These are phyloP conservation scores for Ascocoryne sarcoides DNA, from an alignment of 2,329 filamentous ascomycete genomes.

Conservation along the genomic window DNA sequence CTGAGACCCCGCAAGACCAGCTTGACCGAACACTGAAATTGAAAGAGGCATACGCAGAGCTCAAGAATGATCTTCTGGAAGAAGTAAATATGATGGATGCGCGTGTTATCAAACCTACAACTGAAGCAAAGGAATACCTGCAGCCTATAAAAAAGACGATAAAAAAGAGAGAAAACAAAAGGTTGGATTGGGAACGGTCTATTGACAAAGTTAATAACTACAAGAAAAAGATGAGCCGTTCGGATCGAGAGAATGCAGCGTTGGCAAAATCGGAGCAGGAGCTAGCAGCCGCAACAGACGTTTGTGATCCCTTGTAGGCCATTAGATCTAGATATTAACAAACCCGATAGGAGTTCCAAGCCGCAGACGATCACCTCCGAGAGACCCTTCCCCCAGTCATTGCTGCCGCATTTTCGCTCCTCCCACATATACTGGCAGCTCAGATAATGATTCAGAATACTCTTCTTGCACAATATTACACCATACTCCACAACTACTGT, in stretches of 20 bases:
- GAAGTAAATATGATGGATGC: constrained; percentile 64
- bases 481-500: constrained; percentile 64
- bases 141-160: constrained; percentile 72
- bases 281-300: constrained; percentile 54
- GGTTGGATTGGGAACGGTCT: constrained; percentile 72
- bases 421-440: constrained; percentile 60
- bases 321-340: not conserved
- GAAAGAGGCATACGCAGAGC: constrained; percentile 58
- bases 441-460: constrained; percentile 72
- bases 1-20: constrained; percentile 52
- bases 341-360: constrained; percentile 53
- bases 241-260: constrained; percentile 63
- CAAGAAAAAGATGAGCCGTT: constrained; percentile 60
- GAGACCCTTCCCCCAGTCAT: constrained; percentile 64
- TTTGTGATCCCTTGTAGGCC: constrained; percentile 28
- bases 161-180: constrained; percentile 76
- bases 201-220: constrained; percentile 62
- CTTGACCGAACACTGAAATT: constrained; percentile 57
- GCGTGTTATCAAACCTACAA: constrained; percentile 60
- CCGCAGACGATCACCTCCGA: constrained; percentile 66
- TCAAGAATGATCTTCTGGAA: constrained; percentile 61
- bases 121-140: constrained; percentile 58
- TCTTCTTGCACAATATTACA: constrained; percentile 71
- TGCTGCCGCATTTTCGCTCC: constrained; percentile 60
- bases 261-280: constrained; percentile 66